phyloP scores from a whole-genome alignment of 768 basidiomycete species.

The Pleurotus salmoneostramineus region DNA sequence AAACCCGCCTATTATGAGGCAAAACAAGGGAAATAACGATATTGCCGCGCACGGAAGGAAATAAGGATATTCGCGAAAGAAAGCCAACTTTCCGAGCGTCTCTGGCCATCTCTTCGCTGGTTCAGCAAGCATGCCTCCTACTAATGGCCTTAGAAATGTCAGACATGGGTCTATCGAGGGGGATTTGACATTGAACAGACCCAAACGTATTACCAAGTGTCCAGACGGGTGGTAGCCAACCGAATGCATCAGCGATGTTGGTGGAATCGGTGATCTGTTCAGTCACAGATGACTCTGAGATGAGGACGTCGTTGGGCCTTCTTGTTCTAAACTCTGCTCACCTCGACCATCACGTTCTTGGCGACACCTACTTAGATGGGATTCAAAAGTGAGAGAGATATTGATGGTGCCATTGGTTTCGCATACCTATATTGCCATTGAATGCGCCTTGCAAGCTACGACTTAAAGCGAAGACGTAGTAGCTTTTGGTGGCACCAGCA shows the following conservation, averaged over 20 bases:
- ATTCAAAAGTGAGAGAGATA: not conserved
- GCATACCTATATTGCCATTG: conserved; percentile 26
- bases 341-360: conserved; percentile 28
- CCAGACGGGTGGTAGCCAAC: conserved; percentile 24
- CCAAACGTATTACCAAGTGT: conserved; percentile 20
- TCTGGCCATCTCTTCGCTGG: conserved; percentile 27
- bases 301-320: not conserved
- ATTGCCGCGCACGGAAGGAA: conserved; percentile 24
- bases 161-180: not conserved
- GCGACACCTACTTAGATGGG: conserved; percentile 15
- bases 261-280: conserved; percentile 22
- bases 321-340: conserved; percentile 7
- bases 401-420: not conserved
- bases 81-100: conserved; percentile 18
- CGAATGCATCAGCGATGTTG: conserved; percentile 23
- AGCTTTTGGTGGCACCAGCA: conserved; percentile 39
- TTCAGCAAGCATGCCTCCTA: conserved; percentile 27
- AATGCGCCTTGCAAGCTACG: conserved; percentile 24
- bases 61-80: conserved; percentile 30
- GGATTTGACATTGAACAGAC: conserved; percentile 11
- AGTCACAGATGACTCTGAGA: not conserved
- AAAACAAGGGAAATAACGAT: not conserved
- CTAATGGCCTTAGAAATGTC: conserved; percentile 15
- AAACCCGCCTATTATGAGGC: conserved; percentile 16
- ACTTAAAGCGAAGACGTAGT: conserved; percentile 24